A percentile compares a stretch with the other conserved stretches of the same genome.
Evolutionary conservation across 129 eudicot species (phyloP).

Genomic region (Logfia minima): DNA sequence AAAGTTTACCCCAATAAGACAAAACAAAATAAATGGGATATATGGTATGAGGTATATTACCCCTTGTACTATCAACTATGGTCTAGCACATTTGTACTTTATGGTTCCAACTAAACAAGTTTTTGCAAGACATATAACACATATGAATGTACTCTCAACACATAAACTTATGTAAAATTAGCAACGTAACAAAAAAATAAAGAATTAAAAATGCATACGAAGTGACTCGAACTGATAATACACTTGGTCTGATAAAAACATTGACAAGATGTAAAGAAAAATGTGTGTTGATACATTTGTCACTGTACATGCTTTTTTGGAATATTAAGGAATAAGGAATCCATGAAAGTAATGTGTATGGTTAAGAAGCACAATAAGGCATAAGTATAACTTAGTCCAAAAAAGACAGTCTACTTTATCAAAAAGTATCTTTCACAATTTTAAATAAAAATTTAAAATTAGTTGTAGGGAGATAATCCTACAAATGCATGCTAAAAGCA

Average conservation of each 20-base stretch:
- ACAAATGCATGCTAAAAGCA: conserved; percentile 26
- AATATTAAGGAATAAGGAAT: neutral
- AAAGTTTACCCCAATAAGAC: conserved; percentile 39
- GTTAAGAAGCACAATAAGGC: neutral
- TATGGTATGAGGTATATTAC: conserved; percentile 22
- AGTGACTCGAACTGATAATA: neutral
- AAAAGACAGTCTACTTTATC: conserved; percentile 6
- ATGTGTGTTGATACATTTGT: neutral
- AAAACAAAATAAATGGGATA: conserved; percentile 19
- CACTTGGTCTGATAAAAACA: neutral
- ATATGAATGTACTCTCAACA: too few relatives aligned
- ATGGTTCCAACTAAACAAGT: neutral
- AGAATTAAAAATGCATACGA: neutral
- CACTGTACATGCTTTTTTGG: neutral
- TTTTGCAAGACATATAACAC: too few relatives aligned
- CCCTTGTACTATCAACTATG: conserved; percentile 23
- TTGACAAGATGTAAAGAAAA: neutral
- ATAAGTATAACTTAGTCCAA: neutral
- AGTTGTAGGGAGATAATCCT: conserved; percentile 17
- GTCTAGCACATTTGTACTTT: conserved; percentile 6
- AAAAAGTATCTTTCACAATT: neutral
- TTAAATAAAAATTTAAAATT: neutral
- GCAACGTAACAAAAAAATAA: too few relatives aligned
- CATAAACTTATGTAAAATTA: too few relatives aligned
- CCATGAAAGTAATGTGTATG: conserved; percentile 11